Evolutionary conservation across 495 filamentous ascomycete species (phyloP), one percentile per base, ranked within the genome.

Genomic region (Annulohypoxylon maeteangense): DNA sequence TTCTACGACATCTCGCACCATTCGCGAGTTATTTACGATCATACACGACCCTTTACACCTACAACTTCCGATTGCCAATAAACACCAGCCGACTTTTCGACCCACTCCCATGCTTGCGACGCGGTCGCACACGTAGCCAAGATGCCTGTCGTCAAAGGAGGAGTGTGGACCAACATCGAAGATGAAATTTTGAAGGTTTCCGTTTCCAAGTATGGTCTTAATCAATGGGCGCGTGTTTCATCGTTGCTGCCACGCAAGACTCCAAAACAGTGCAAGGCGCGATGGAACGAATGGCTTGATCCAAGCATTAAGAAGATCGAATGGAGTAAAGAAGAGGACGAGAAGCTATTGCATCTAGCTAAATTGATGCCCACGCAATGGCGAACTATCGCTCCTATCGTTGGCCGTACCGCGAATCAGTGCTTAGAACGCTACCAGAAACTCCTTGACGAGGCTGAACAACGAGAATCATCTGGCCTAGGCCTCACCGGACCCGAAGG

Each of bases 351-450:
- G 74, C 95, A 97, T 78, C 83, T 98, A 70, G 96, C 95, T 45
- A 98, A 98, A 86, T 84, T 99, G 85, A 97, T 98, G 92, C 95
- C 95, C 31, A 98, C 95, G 32, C 95, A 99, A 86, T 99, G 95
- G 95, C 90, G 96, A 73, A 98, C 95, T 36, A 97, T 98, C 79
- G 95, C 95, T 55, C 94, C 95, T 64, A 95, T 98, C 67, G 95
- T 99, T 64, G 95, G 96, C 62, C 87, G 95, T 55, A 98, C 95
- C 31, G 96, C 95, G 16, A 97, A 94, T 62, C 95, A 98, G 81
- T 99, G 96, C 78, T 83, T 99, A 68, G 95, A 98, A 81, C 88
- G 96, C 34, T 99, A 99, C 76, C 95, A 98, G 80, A 97, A 94
- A 78, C 87, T 99, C 40, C 84, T 99, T 53, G 95, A 99, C 74